Conservation (phyloP, 2,329 filamentous ascomycete genomes). For the Aspergillus viridinutans region DNA sequence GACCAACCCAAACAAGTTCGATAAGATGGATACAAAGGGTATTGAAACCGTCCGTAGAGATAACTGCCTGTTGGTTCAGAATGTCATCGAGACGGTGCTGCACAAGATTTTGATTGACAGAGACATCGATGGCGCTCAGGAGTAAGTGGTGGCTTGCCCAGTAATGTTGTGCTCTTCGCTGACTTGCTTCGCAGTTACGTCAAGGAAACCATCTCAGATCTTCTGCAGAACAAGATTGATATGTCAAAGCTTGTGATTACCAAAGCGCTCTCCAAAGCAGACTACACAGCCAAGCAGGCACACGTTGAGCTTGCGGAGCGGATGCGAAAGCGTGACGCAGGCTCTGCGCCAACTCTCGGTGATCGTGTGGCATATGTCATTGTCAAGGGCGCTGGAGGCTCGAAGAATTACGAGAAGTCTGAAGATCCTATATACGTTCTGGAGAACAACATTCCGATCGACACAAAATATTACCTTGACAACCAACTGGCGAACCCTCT, state of each 20-base stretch:
- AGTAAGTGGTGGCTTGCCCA: slow-evolving; percentile 56
- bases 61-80: slow-evolving; percentile 93
- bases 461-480: slow-evolving; percentile 97
- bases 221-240: slow-evolving; percentile 95
- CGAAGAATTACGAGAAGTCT: slow-evolving; percentile 94
- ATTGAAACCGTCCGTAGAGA: slow-evolving; percentile 97
- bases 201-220: slow-evolving; percentile 89
- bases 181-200: slow-evolving; percentile 66
- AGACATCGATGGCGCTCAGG: slow-evolving; percentile 85
- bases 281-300: slow-evolving; percentile 88
- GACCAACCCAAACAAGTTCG: slow-evolving; percentile 90
- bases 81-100: slow-evolving; percentile 93
- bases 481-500: slow-evolving; percentile 96
- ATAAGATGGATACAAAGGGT: slow-evolving; percentile 99
- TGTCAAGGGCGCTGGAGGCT: slow-evolving; percentile 80
- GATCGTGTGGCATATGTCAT: slow-evolving; percentile 99
- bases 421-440: slow-evolving; percentile 97
- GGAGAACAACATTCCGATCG: slow-evolving; percentile 95
- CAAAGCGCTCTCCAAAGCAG: slow-evolving; percentile 86
- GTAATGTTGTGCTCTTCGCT: slow-evolving; percentile 23
- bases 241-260: slow-evolving; percentile 99
- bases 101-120: slow-evolving; percentile 93
- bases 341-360: slow-evolving; percentile 85
- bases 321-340: slow-evolving; percentile 95
- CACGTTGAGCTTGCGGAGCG: slow-evolving; percentile 92